Base-by-base conservation (phyloP, 805 yeast genomes). In the Kodamaea laetipori region DNA sequence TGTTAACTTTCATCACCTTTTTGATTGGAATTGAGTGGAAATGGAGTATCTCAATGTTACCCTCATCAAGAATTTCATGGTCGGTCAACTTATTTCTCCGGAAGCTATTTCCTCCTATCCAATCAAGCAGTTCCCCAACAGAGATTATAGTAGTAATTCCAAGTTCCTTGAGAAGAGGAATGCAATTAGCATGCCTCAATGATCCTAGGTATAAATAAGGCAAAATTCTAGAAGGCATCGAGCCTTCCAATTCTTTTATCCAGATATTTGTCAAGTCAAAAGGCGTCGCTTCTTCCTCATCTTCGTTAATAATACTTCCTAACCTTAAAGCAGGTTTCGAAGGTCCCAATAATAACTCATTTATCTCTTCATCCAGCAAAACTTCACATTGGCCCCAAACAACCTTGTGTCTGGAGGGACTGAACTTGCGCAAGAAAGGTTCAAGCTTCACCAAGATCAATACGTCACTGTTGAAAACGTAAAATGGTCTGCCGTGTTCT, bases 181-280 rank as follows among this genome's bases (percentile, higher is more conserved):
- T 73, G 50, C 82, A 78, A 44, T 81, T 81, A 3, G 97, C 97
- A 66, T 92, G 97, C 37, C 66, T 77, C 43, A 90, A 67, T 3
- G 94, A 83, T 0, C 98, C 98, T 41, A 92, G 69, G 56, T 90
- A 92, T 48, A 92, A 62, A 61, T 90, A 90, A 1, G 92, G 86
- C 41, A 90, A 64, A 3, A 92, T 84, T 41, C 86, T 69, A 0
- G 97, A 89, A 1, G 98, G 98, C 17, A 92, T 58, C 2, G 95
- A 73, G 17, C 97, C 90, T 55, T 61, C 75, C 26, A 56, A 74
- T 48, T 61, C 72, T 27, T 60, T 64, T 7, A 69, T 69, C 75
- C 76, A 71, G 36, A 55, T 58, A 6, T 11, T 38, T 36, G 21
- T 32, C 7, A 43, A 36, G 0, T 41, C 27, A 5, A 37, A 45